Evolutionary conservation across 2,329 filamentous ascomycete species (phyloP).

Genomic region (Aspergillus transmontanensis): DNA sequence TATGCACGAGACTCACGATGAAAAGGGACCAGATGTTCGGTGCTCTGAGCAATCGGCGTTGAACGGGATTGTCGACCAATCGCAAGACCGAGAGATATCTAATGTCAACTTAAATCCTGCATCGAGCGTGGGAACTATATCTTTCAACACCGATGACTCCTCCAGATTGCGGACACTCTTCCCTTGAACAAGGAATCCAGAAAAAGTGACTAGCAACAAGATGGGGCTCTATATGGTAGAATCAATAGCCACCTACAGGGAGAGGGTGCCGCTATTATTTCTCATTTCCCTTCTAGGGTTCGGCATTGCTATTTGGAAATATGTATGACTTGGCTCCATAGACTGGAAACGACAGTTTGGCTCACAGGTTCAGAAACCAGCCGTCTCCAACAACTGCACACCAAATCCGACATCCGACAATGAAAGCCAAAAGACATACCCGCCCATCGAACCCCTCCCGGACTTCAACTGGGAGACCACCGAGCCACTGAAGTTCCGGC

Average conservation of each 20-base stretch:
- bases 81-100: conserved; percentile 14
- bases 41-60: conserved; percentile 17
- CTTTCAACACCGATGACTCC: neutral
- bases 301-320: neutral
- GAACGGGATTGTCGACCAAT: conserved; percentile 19
- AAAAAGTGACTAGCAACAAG: neutral
- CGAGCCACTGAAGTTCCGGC: conserved; percentile 45
- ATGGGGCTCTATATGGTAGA: neutral
- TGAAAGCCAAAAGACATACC: conserved; percentile 21
- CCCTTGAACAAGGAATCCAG: neutral
- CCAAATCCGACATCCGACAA: neutral
- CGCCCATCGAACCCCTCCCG: conserved; percentile 43
- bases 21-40: conserved; percentile 10
- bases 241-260: neutral
- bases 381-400: neutral
- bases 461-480: conserved; percentile 55
- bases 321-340: neutral
- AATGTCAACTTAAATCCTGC: neutral
- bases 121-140: neutral
- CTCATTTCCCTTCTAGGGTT: neutral
- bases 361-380: neutral
- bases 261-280: neutral
- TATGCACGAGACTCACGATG: neutral
- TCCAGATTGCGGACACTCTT: neutral
- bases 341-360: neutral